Evolutionary conservation across 176 grass and related monocot species (phyloP).

Genomic region (Lolium rigidum): DNA sequence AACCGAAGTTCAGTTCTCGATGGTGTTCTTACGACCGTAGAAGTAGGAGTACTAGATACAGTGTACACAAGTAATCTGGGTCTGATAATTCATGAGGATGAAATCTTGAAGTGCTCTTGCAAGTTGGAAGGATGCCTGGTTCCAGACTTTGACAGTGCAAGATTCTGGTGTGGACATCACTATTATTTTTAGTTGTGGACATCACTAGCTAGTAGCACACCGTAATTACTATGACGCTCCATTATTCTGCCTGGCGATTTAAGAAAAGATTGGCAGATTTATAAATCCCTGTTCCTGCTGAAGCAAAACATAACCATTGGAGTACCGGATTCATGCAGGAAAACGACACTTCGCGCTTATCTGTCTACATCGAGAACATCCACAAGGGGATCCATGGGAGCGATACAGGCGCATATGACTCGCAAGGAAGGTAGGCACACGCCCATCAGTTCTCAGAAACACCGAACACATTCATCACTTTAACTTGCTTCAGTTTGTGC

Average conservation of each 20-base stretch:
- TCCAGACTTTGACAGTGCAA: not conserved
- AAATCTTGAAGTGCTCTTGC: not conserved
- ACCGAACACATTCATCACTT: not conserved
- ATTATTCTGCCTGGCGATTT: not conserved
- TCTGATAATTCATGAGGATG: not conserved
- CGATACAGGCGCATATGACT: slow-evolving; percentile 72
- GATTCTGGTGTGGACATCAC: not conserved
- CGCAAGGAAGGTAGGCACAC: slow-evolving; percentile 64
- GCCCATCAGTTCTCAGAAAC: not conserved
- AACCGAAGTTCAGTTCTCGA: not conserved
- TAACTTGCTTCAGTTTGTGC: not conserved
- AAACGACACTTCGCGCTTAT: slow-evolving; percentile 46
- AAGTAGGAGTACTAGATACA: not conserved
- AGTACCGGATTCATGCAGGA: slow-evolving; percentile 44
- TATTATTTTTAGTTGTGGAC: not conserved
- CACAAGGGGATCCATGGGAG: slow-evolving; percentile 80
- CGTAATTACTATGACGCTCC: not conserved
- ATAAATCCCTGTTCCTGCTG: not conserved
- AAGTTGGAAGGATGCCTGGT: not conserved
- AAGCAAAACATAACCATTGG: not conserved
- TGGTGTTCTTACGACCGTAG: not conserved
- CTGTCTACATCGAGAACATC: slow-evolving; percentile 86
- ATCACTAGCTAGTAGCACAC: not conserved
- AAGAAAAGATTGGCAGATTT: not conserved
- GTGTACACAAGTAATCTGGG: not conserved